A percentile compares a stretch with the other conserved stretches of the same genome.
These are phyloP conservation scores for Aspergillus arachidicola DNA, from an alignment of 2,329 filamentous ascomycete genomes.

Conservation along the genomic window DNA sequence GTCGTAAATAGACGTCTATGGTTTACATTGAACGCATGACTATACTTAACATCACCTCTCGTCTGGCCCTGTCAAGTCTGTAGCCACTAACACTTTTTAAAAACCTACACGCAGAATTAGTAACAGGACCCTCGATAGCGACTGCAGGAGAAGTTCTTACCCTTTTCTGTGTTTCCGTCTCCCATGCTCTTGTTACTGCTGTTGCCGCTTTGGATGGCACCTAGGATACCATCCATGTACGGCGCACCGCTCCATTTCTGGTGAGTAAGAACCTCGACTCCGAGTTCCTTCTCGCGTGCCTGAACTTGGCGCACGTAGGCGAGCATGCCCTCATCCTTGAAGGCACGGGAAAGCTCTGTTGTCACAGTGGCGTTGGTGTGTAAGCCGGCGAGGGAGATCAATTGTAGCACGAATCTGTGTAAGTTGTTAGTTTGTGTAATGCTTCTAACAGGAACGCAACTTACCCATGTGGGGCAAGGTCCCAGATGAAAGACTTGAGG, in stretches of 20 bases:
- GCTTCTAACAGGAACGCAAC: conserved; percentile 35
- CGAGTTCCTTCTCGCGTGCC: conserved; percentile 82
- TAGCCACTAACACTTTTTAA: background rate
- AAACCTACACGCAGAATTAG: background rate
- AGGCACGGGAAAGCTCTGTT: conserved; percentile 75
- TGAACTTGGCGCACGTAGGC: conserved; percentile 97
- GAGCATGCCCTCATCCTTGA: conserved; percentile 91
- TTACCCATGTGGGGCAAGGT: conserved; percentile 86
- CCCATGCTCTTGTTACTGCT: conserved; percentile 92
- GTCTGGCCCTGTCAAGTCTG: background rate
- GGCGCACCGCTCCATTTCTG: conserved; percentile 75
- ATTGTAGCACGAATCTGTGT: conserved; percentile 61
- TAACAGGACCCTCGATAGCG: background rate
- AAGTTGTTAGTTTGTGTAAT: conserved; percentile 19
- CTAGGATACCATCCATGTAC: conserved; percentile 87
- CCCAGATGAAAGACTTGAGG: conserved; percentile 92
- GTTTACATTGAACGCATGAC: background rate
- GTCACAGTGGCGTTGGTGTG: conserved; percentile 66
- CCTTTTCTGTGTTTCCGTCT: conserved; percentile 81
- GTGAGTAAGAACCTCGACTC: conserved; percentile 90
- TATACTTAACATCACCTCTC: background rate
- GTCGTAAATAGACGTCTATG: background rate
- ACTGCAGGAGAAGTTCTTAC: conserved; percentile 25
- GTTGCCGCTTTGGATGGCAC: conserved; percentile 88
- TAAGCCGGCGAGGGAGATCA: conserved; percentile 66